These are phyloP conservation scores for Ceratocystis alfenasii DNA, from an alignment of 2,329 filamentous ascomycete species.

Conservation along the genomic window DNA sequence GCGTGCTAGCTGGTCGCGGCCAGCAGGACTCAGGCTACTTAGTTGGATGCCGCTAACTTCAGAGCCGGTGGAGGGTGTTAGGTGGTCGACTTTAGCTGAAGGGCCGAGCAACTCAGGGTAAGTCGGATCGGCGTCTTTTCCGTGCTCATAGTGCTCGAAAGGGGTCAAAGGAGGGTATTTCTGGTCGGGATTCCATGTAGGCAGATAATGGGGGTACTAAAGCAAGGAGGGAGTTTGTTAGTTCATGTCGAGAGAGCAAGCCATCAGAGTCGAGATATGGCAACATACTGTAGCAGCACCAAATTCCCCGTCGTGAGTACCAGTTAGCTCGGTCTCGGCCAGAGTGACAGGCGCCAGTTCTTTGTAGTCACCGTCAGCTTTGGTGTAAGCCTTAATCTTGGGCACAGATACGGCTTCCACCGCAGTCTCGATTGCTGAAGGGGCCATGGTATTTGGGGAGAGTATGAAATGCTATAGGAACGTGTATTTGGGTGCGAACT, in stretches of 20 bases:
- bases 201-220: slow-evolving; percentile 60
- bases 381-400: slow-evolving; percentile 12
- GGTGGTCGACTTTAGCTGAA: slow-evolving; percentile 41
- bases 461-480: neutral
- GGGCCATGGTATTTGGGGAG: slow-evolving; percentile 12
- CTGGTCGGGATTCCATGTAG: slow-evolving; percentile 55
- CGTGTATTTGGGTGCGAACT: neutral
- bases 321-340: slow-evolving; percentile 20
- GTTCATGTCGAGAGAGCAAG: neutral
- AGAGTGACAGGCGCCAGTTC: slow-evolving; percentile 18
- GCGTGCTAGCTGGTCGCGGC: slow-evolving; percentile 65
- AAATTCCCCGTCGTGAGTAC: slow-evolving; percentile 17
- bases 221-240: neutral
- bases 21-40: slow-evolving; percentile 52
- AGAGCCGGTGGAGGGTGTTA: slow-evolving; percentile 63
- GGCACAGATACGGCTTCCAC: slow-evolving; percentile 3
- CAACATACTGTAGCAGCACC: slow-evolving; percentile 18
- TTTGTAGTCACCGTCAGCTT: slow-evolving; percentile 21
- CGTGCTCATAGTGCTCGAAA: slow-evolving; percentile 64
- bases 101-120: slow-evolving; percentile 56
- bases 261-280: neutral
- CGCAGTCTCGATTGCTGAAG: slow-evolving; percentile 18
- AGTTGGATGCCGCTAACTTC: slow-evolving; percentile 62
- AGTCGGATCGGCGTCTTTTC: slow-evolving; percentile 57
- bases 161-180: slow-evolving; percentile 53